A percentile compares a stretch with the other conserved stretches of the same genome.
phyloP scores from a whole-genome alignment of 1,139 yeast species.

The Saccharomyces hybrid region DNA sequence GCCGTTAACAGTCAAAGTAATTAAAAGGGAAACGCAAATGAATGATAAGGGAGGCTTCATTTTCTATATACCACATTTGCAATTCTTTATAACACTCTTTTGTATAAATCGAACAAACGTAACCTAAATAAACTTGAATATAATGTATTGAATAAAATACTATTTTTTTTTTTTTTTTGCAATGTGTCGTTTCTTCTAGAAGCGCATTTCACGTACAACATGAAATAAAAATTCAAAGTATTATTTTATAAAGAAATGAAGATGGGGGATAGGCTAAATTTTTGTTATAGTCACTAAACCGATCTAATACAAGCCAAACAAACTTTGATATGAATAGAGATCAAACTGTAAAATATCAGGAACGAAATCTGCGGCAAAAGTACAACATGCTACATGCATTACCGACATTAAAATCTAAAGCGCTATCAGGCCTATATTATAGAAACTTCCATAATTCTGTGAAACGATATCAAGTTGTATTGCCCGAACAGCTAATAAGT shows the following conservation, averaged over 20 bases:
- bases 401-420: constrained; percentile 21
- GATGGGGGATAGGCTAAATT: no score
- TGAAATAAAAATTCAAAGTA: background rate
- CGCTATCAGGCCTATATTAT: constrained; percentile 27
- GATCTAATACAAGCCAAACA: background rate
- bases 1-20: constrained; percentile 69
- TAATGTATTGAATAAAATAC: background rate
- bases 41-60: background rate
- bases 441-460: constrained; percentile 26
- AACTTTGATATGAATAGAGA: constrained; percentile 18
- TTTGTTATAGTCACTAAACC: no score
- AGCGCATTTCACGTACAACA: no score
- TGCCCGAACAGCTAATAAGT: constrained; percentile 22
- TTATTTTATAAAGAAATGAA: no score
- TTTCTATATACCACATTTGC: background rate
- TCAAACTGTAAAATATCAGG: constrained; percentile 25
- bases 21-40: background rate
- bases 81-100: background rate
- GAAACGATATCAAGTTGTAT: constrained; percentile 24
- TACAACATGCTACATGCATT: constrained; percentile 26
- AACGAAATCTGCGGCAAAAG: constrained; percentile 24
- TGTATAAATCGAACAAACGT: background rate
- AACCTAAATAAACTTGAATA: background rate
- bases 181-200: no score
- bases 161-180: no score